Evolutionary conservation across 169 alveolate species (phyloP), one percentile per base, ranked within the genome.

Genomic region (Eimeria zaria): DNA sequence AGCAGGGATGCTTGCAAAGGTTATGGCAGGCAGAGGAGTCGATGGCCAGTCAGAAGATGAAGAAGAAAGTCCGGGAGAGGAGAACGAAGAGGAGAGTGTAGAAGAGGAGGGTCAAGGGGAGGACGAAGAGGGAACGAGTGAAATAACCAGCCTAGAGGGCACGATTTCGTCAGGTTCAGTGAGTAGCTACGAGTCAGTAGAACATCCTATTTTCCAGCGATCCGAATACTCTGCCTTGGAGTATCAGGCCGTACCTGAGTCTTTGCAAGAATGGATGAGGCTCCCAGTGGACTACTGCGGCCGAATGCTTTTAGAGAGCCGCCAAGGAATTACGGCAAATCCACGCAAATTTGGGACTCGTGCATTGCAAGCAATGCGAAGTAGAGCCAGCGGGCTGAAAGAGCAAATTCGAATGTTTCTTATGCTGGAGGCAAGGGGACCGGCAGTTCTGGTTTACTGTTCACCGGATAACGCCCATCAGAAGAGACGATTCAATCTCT

Each of bases 231-330:
- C 55, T n/a, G 94, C 94, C 39, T 39, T 62, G 53, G 94, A 87
- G 94, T 87, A 87, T 74, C 71, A 64, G 53, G 58, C 94, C 62
- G 53, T 74, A 1, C 81, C 80, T 16, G 94, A 87, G 9, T 60
- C 53, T 12, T 9, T 87, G 83, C 51, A 87, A 74, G 94, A 87
- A 51, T 87, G 94, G 94, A 64, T 62, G 81, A 87, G 44, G n/a
- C 94, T 60, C 44, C 94, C 94, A 0, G 94, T 87, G 30, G 94
- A 87, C 81, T 87, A 87, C 83, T 87, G 83, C 33, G 94, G 94
- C 78, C 36, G 94, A 83, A 55, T 87, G 94, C 33, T 64, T 46
- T 33, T 87, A 39, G 94, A 87, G 83, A 62, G 80, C 39, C 39
- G 48, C 69, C 36, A 76, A 36, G 83, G 18, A 6, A 11, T 46